Conservation (phyloP, 225 moss, liverwort and hornwort genomes). For the Pseudisothecium myosuroides region DNA sequence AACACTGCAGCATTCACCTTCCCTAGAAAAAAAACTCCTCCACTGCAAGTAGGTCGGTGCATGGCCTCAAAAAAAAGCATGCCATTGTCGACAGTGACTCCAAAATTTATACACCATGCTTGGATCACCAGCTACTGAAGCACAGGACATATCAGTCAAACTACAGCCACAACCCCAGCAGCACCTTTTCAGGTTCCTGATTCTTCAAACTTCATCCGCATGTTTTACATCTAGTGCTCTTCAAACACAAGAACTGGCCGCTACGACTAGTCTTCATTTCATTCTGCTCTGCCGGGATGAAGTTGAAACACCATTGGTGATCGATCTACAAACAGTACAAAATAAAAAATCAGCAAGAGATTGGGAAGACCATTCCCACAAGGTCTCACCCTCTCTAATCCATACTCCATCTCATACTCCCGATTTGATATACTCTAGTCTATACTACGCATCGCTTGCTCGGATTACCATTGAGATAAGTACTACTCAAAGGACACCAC, state of each 20-base stretch:
- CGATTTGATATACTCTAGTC: background rate
- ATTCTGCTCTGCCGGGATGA: slow-evolving; percentile 5
- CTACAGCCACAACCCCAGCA: background rate
- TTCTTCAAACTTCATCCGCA: slow-evolving; percentile 22
- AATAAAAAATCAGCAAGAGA: background rate
- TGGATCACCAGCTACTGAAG: background rate
- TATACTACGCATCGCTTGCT: background rate
- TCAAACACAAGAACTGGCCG: slow-evolving; percentile 6
- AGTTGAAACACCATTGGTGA: slow-evolving; percentile 10
- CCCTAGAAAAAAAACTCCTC: slow-evolving; percentile 27
- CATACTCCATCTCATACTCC: background rate
- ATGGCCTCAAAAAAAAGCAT: slow-evolving; percentile 37
- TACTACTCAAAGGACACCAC: background rate
- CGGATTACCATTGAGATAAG: background rate
- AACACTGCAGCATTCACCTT: slow-evolving; percentile 41
- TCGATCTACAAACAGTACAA: slow-evolving; percentile 4
- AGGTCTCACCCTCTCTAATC: background rate
- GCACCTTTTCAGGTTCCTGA: background rate
- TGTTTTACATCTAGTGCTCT: background rate
- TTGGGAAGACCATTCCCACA: background rate
- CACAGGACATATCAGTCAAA: background rate
- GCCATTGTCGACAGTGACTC: slow-evolving; percentile 29
- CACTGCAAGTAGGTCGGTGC: slow-evolving; percentile 32
- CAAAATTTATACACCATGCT: background rate
- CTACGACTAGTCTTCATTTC: background rate